Percentiles rank a stretch among this genome's conserved stretches.
These are phyloP conservation scores for Lyophyllum decastes DNA, from an alignment of 768 basidiomycete species.

Conservation along the genomic window DNA sequence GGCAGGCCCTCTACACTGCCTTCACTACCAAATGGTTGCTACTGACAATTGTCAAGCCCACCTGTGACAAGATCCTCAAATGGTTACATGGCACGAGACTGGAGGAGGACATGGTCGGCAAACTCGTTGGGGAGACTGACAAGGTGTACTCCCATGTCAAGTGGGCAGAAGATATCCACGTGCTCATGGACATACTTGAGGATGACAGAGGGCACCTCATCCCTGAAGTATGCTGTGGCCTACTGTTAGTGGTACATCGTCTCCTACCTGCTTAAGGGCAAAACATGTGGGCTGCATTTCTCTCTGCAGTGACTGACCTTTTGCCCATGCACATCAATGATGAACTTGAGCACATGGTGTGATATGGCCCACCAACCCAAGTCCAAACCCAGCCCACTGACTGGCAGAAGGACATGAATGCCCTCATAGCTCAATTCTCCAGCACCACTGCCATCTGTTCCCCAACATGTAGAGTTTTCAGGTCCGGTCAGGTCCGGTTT, in stretches of 20 bases:
- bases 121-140: background rate
- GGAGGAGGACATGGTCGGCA: background rate
- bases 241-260: background rate
- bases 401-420: background rate
- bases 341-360: background rate
- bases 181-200: background rate
- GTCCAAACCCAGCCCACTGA: background rate
- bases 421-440: background rate
- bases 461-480: too few species aligned
- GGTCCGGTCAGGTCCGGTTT: too few species aligned
- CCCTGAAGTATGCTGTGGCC: too few species aligned
- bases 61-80: background rate
- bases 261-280: background rate
- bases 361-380: background rate
- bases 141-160: slow-evolving; percentile 1
- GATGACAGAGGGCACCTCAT: too few species aligned
- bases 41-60: too few species aligned
- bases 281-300: background rate
- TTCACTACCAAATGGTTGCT: background rate
- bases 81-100: background rate
- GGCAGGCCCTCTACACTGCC: background rate
- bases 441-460: background rate
- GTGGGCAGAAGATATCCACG: background rate
- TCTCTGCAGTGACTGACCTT: background rate
- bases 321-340: background rate